Evolutionary conservation across 352 stramenopile species (phyloP).

Genomic region (Peronospora farinosa): DNA sequence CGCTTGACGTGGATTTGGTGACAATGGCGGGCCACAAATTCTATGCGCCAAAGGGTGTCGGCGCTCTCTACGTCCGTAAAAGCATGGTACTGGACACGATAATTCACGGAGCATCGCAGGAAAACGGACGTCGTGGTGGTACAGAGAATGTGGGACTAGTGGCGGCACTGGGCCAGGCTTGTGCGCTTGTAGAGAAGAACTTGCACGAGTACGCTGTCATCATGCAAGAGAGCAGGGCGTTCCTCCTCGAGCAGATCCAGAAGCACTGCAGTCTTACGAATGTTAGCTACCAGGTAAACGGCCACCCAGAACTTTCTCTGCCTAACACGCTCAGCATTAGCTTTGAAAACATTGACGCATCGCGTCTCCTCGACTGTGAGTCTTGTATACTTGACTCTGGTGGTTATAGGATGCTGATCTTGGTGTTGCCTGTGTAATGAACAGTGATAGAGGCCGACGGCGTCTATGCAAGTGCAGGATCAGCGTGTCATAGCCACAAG

Average conservation of each 20-base stretch:
- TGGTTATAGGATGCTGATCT: neutral
- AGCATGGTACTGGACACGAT: constrained; percentile 53
- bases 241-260: constrained; percentile 49
- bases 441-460: constrained; percentile 69
- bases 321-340: constrained; percentile 96
- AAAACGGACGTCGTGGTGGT: constrained; percentile 88
- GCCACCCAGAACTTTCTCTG: constrained; percentile 73
- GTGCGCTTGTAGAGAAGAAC: constrained; percentile 52
- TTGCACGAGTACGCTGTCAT: constrained; percentile 64
- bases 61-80: constrained; percentile 67
- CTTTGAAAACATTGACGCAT: constrained; percentile 81
- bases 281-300: constrained; percentile 78
- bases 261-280: constrained; percentile 36
- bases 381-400: neutral
- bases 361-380: constrained; percentile 76
- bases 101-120: constrained; percentile 89
- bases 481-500: constrained; percentile 88
- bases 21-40: constrained; percentile 97
- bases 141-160: constrained; percentile 96
- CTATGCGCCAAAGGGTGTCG: constrained; percentile 92
- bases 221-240: constrained; percentile 58
- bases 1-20: constrained; percentile 90
- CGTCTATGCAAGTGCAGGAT: constrained; percentile 89
- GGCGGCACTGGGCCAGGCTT: constrained; percentile 89
- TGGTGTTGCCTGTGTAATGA: neutral